Percentiles rank a stretch among this genome's conserved stretches.
Conservation (phyloP, 2,329 filamentous ascomycete species). For the Ceratocystis cubensis region DNA sequence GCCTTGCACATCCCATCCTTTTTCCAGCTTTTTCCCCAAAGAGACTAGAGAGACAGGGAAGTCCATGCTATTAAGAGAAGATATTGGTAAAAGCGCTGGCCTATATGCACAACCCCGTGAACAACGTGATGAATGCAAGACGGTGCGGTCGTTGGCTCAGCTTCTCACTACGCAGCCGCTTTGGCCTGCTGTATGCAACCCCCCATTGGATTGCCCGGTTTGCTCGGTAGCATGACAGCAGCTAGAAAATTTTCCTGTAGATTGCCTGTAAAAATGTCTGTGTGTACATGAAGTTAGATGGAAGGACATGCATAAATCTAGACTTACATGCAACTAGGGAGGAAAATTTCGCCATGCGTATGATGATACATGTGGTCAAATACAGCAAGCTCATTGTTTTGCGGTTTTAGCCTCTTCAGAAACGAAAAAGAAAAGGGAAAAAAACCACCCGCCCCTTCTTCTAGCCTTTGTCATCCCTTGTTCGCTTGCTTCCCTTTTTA, state of each 20-base stretch:
- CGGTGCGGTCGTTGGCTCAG: background rate
- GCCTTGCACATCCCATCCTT: slow-evolving; percentile 6
- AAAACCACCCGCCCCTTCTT: background rate
- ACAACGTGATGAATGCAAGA: slow-evolving; percentile 1
- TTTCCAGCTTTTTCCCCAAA: background rate
- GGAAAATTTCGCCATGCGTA: no score
- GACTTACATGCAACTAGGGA: no score
- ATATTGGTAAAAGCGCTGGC: background rate
- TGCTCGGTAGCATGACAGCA: background rate
- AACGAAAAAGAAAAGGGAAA: no score
- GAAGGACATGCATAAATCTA: no score
- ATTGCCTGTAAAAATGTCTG: background rate
- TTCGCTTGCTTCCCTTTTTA: background rate
- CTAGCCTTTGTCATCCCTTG: background rate
- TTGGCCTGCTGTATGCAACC: background rate
- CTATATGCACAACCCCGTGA: background rate
- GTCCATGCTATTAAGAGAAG: background rate
- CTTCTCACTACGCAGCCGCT: background rate
- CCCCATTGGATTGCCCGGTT: slow-evolving; percentile 1
- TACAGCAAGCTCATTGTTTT: no score
- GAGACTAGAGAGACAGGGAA: background rate
- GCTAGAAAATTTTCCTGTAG: background rate
- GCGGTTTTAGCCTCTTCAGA: no score
- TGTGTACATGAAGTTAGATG: background rate
- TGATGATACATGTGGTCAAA: no score